Evolutionary conservation across 169 alveolate species (phyloP), one percentile per base, ranked within the genome.

Genomic region (Cryptosporidium ryanae): DNA sequence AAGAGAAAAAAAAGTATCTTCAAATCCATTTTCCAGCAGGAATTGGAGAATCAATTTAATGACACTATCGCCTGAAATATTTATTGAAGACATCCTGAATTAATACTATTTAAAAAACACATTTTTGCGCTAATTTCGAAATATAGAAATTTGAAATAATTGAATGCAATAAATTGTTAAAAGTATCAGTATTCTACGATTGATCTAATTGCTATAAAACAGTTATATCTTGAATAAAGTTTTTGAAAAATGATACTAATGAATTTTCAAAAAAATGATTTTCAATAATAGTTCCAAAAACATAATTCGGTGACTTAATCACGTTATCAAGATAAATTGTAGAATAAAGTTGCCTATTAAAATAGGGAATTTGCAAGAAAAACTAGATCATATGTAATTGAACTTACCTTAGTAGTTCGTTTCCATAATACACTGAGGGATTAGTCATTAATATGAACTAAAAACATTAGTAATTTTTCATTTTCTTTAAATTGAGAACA

Each of bases 271-370:
- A 76, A n/a, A 46, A 59, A 29, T 38, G 61, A 46, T 59, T 76
- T 17, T 76, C 87, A 31, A 76, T 76, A 57, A 55, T 23, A 57
- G 70, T 27, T 38, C 87, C 87, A 44, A 43, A 76, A 5, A 29
- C 32, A 57, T 76, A 76, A 13, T 76, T 71, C 1, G 87, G 87
- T 1, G 87, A 76, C 34, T 59, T 76, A 59, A 76, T 38, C 15
- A 76, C 87, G 34, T 76, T 54, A 32, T 76, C 87, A 17, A 76
- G 64, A 46, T 76, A 76, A 34, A 76, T 38, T 18, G 87, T 76
- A 3, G 87, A 76, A 48, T 76, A 76, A 13, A 76, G 61, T 23
- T 61, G 49, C 64, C 87, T 76, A 25, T 31, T n/a, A 32, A 27
- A 32, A 34, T 21, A 54, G 31, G 38, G 25, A 23, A 54, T 23